Conservation (phyloP, 306 rosid genomes). For the Arachis hypogaea region DNA sequence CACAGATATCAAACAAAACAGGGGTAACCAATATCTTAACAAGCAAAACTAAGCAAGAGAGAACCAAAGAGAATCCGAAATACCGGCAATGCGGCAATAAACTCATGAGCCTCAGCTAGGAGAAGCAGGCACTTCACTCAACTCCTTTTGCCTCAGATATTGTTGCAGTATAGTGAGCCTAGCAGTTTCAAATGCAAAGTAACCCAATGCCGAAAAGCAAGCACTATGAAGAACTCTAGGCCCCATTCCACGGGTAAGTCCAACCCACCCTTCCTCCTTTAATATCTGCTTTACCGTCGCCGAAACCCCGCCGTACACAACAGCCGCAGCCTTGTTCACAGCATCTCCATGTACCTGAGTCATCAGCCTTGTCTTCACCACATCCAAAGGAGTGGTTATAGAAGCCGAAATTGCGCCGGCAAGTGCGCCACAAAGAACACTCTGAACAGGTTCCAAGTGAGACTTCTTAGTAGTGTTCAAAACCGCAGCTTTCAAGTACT, state of each 20-base stretch:
- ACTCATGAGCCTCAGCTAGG: slow-evolving; percentile 43
- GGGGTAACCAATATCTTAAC: background rate
- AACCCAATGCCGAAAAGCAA: slow-evolving; percentile 88
- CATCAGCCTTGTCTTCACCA: slow-evolving; percentile 93
- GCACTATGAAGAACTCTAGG: slow-evolving; percentile 92
- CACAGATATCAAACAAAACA: slow-evolving; percentile 2
- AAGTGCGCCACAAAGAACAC: slow-evolving; percentile 83
- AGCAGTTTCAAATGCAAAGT: slow-evolving; percentile 95
- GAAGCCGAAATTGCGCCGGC: slow-evolving; percentile 95
- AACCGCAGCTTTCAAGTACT: slow-evolving; percentile 77
- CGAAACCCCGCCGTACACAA: slow-evolving; percentile 62
- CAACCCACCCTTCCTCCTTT: slow-evolving; percentile 84
- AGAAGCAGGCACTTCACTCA: slow-evolving; percentile 43
- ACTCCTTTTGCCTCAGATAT: slow-evolving; percentile 57
- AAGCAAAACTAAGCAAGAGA: background rate
- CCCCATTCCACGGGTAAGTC: slow-evolving; percentile 86
- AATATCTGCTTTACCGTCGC: slow-evolving; percentile 64
- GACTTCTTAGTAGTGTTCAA: slow-evolving; percentile 42
- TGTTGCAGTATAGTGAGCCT: slow-evolving; percentile 64
- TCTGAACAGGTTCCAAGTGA: slow-evolving; percentile 74
- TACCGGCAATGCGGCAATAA: background rate
- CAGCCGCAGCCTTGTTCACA: slow-evolving; percentile 57
- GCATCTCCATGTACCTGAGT: slow-evolving; percentile 70
- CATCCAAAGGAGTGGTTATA: slow-evolving; percentile 85
- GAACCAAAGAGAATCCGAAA: background rate